A percentile compares a stretch with the other conserved stretches of the same genome.
phyloP scores from a whole-genome alignment of 2,329 filamentous ascomycete genomes.

The Ceratocystis lukuohia region DNA sequence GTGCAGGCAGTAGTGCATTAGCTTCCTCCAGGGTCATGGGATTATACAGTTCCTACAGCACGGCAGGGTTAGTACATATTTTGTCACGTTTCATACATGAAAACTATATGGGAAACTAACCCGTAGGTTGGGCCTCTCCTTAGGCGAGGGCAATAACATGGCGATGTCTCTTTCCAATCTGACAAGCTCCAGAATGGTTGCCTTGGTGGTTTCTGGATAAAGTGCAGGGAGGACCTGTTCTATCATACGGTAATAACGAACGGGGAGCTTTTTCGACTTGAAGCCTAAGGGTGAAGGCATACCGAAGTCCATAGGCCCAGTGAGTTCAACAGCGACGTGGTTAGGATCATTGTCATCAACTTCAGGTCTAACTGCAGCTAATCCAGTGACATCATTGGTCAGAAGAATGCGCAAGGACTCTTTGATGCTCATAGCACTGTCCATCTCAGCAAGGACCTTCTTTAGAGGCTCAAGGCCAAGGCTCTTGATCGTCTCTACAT shows the following conservation, averaged over 20 bases:
- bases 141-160: constrained; percentile 38
- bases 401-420: constrained; percentile 36
- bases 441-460: constrained; percentile 40
- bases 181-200: constrained; percentile 33
- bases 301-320: constrained; percentile 39
- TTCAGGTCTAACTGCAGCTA: constrained; percentile 28
- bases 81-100: too few species aligned
- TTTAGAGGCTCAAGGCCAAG: constrained; percentile 43
- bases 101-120: constrained; percentile 16
- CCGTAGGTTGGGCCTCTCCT: constrained; percentile 48
- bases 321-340: constrained; percentile 27
- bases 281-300: constrained; percentile 51
- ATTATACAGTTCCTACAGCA: constrained; percentile 43
- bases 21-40: constrained; percentile 45
- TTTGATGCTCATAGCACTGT: constrained; percentile 24
- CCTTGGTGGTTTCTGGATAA: constrained; percentile 28
- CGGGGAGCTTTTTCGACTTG: constrained; percentile 36
- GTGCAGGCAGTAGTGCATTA: constrained; percentile 40
- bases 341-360: constrained; percentile 34
- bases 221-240: constrained; percentile 25
- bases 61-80: too few species aligned
- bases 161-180: constrained; percentile 50
- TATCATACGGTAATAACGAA: constrained; percentile 33
- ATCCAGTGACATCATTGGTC: constrained; percentile 32
- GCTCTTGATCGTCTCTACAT: constrained; percentile 43